These are phyloP conservation scores for Drosera capensis DNA, from an alignment of 148 eudicot genomes.

Conservation along the genomic window DNA sequence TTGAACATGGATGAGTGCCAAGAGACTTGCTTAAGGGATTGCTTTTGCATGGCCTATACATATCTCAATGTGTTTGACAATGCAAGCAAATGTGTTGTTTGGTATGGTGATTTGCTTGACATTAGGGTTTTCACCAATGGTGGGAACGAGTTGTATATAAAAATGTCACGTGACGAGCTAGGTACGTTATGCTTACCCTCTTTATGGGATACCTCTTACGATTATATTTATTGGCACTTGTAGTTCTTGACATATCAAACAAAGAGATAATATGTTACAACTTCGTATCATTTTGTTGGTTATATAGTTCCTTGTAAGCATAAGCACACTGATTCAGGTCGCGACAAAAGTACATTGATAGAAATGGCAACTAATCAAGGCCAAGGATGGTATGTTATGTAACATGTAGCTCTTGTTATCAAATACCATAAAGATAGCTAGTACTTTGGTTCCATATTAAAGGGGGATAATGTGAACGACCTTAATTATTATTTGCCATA, in stretches of 20 bases:
- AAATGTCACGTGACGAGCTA: constrained; percentile 16
- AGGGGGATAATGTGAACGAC: too few species aligned
- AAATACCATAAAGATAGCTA: too few species aligned
- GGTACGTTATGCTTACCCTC: constrained; percentile 9
- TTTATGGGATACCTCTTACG: too few species aligned
- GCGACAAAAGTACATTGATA: too few species aligned
- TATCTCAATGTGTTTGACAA: constrained; percentile 8
- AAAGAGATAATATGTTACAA: background rate
- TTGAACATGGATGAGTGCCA: constrained; percentile 8
- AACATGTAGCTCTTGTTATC: too few species aligned
- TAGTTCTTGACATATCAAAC: background rate
- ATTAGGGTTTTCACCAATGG: constrained; percentile 7
- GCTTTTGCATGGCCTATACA: constrained; percentile 19
- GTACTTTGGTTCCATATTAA: too few species aligned
- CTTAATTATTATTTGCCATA: too few species aligned
- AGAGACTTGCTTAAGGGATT: constrained; percentile 8
- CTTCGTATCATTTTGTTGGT: too few species aligned
- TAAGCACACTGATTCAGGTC: too few species aligned
- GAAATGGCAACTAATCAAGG: too few species aligned
- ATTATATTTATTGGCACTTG: background rate
- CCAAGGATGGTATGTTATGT: too few species aligned
- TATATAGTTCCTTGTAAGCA: too few species aligned
- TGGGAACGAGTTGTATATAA: constrained; percentile 13
- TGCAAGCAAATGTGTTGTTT: constrained; percentile 14
- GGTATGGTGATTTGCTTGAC: constrained; percentile 11